Percentiles rank a stretch among this genome's conserved stretches.
Evolutionary conservation across 2,329 filamentous ascomycete species (phyloP).

Genomic region (Aspergillus aculeatinus): DNA sequence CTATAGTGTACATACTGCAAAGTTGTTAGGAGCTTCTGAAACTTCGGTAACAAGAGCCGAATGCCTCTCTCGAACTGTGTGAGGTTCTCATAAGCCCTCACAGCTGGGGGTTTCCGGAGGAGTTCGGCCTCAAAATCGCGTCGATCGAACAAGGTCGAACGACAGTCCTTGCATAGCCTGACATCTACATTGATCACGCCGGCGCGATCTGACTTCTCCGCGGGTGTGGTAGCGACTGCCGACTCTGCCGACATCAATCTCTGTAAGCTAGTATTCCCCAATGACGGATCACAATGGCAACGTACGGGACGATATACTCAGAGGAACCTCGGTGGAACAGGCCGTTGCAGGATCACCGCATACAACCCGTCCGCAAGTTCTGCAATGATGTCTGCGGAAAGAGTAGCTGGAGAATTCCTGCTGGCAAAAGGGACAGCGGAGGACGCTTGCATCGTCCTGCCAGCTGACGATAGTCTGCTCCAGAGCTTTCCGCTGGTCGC

Average conservation of each 20-base stretch:
- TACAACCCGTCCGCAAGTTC: conserved; percentile 88
- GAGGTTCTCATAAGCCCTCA: conserved; percentile 79
- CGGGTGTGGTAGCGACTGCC: conserved; percentile 36
- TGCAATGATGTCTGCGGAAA: conserved; percentile 89
- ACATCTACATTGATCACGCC: conserved; percentile 71
- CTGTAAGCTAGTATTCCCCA: conserved; percentile 18
- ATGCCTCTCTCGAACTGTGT: conserved; percentile 87
- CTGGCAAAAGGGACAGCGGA: conserved; percentile 87
- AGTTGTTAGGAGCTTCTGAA: conserved; percentile 72
- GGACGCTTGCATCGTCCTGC: conserved; percentile 84
- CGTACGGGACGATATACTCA: conserved; percentile 70
- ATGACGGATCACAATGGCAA: conserved; percentile 12
- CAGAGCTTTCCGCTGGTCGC: conserved; percentile 72
- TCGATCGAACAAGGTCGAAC: conserved; percentile 66
- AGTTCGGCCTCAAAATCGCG: conserved; percentile 75
- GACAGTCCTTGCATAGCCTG: conserved; percentile 91
- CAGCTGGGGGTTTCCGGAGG: conserved; percentile 66
- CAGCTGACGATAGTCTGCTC: conserved; percentile 93
- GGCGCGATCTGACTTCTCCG: conserved; percentile 46
- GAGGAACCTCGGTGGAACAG: conserved; percentile 79
- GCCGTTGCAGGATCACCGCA: conserved; percentile 82
- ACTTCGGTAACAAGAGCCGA: conserved; percentile 73
- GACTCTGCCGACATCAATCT: conserved; percentile 5
- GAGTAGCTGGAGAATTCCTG: conserved; percentile 94
- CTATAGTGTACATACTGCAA: conserved; percentile 57